Conservation (phyloP, 2,329 filamentous ascomycete species). For the Colletotrichum tabaci region DNA sequence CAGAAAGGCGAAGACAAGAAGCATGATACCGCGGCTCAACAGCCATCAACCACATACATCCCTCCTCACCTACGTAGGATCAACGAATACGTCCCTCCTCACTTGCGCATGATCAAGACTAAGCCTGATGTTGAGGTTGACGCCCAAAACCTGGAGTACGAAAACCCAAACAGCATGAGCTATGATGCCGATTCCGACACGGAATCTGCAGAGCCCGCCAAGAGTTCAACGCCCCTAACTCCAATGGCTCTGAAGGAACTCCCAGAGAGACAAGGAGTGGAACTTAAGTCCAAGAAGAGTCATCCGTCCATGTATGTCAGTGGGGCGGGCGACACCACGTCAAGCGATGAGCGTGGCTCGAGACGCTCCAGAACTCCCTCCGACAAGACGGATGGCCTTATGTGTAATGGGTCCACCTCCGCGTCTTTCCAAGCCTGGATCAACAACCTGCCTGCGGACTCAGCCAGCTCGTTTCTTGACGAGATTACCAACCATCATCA, state of each 20-base stretch:
- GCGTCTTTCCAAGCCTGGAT: conserved; percentile 18
- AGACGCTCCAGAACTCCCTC: not conserved
- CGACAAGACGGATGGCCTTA: not conserved
- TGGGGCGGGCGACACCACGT: not conserved
- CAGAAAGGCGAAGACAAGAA: not conserved
- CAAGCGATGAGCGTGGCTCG: not conserved
- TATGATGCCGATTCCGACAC: conserved; percentile 3
- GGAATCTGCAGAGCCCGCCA: not conserved
- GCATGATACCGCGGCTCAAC: not conserved
- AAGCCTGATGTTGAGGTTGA: not conserved
- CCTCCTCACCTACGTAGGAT: conserved; percentile 10
- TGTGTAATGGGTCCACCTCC: not conserved
- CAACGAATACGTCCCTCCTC: conserved; percentile 11
- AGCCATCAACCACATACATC: not conserved
- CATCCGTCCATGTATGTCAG: conserved; percentile 37
- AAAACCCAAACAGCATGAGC: not conserved
- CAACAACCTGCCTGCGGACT: not conserved
- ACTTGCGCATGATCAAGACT: not conserved
- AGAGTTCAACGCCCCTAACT: not conserved
- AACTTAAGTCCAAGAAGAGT: conserved; percentile 25
- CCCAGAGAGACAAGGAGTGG: not conserved
- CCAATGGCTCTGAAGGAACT: conserved; percentile 7
- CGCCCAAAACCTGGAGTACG: not conserved
- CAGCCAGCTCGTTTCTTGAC: not conserved
- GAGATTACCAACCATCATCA: conserved; percentile 43